Percentiles rank a stretch among this genome's conserved stretches.
These are phyloP conservation scores for Sclerotiophoma versabilis DNA, from an alignment of 2,329 filamentous ascomycete genomes.

Conservation along the genomic window DNA sequence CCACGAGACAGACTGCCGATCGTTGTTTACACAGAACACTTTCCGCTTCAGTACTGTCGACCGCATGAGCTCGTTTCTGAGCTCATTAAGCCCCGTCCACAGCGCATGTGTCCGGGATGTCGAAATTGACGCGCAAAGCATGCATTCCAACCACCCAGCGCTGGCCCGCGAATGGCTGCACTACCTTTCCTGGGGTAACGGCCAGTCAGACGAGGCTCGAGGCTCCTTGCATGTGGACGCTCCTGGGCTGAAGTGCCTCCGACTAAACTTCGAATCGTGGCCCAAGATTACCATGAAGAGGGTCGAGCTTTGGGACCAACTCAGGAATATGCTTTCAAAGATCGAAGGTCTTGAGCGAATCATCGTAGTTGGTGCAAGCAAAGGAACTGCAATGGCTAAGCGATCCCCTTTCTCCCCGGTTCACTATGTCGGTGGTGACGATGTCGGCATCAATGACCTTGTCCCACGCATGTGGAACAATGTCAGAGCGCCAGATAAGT, in stretches of 20 bases:
- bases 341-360: conserved; percentile 42
- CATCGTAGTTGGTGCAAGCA: conserved; percentile 43
- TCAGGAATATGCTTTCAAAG: conserved; percentile 37
- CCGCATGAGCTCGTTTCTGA: conserved; percentile 40
- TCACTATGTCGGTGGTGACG: conserved; percentile 47
- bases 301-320: conserved; percentile 42
- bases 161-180: conserved; percentile 46
- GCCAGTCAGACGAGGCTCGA: conserved; percentile 25
- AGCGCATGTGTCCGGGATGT: conserved; percentile 39
- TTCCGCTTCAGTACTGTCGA: conserved; percentile 49
- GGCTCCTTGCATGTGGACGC: conserved; percentile 38
- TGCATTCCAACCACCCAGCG: conserved; percentile 33
- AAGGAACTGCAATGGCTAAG: conserved; percentile 40
- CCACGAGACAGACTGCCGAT: conserved; percentile 40
- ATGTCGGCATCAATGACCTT: conserved; percentile 45
- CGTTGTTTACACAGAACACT: conserved; percentile 43
- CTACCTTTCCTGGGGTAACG: conserved; percentile 40
- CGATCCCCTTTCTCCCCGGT: conserved; percentile 46
- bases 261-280: conserved; percentile 48
- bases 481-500: conserved; percentile 25
- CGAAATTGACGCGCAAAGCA: conserved; percentile 47
- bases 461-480: conserved; percentile 43
- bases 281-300: conserved; percentile 39
- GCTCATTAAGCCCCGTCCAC: conserved; percentile 26
- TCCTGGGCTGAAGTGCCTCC: conserved; percentile 41